These are phyloP conservation scores for Turnera subulata DNA, from an alignment of 345 rosid genomes.

Conservation along the genomic window DNA sequence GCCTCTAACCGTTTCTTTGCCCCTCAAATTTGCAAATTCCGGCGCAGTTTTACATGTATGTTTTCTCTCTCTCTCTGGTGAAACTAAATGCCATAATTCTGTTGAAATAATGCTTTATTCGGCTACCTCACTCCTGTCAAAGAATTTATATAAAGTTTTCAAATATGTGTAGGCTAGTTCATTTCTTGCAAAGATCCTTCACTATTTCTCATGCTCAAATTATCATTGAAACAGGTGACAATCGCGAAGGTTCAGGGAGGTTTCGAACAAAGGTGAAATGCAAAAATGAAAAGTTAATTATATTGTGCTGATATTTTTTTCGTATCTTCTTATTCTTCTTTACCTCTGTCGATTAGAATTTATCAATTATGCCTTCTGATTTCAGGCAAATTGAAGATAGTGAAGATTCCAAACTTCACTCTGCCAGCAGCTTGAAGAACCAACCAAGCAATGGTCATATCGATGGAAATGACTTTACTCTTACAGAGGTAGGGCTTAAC, in stretches of 20 bases:
- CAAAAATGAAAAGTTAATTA: neutral
- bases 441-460: conserved; percentile 40
- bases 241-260: conserved; percentile 25
- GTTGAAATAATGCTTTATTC: too few species aligned
- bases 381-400: conserved; percentile 40
- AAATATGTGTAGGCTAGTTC: too few species aligned
- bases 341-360: too few species aligned
- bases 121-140: too few species aligned
- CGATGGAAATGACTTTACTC: conserved; percentile 39
- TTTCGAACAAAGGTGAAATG: conserved; percentile 20
- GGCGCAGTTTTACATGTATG: conserved; percentile 31
- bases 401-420: conserved; percentile 34
- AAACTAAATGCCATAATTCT: too few species aligned
- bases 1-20: conserved; percentile 27
- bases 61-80: neutral
- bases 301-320: conserved; percentile 4
- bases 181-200: neutral
- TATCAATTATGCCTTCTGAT: conserved; percentile 10
- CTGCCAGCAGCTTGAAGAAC: conserved; percentile 47
- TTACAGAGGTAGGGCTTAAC: conserved; percentile 40
- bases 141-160: too few species aligned
- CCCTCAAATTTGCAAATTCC: conserved; percentile 32
- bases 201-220: conserved; percentile 7
- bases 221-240: conserved; percentile 22
- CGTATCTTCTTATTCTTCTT: neutral